A percentile compares a stretch with the other conserved stretches of the same genome.
These are phyloP conservation scores for Chytridium lagenaria DNA, from an alignment of 371 early-diverging fungal species.

Conservation along the genomic window DNA sequence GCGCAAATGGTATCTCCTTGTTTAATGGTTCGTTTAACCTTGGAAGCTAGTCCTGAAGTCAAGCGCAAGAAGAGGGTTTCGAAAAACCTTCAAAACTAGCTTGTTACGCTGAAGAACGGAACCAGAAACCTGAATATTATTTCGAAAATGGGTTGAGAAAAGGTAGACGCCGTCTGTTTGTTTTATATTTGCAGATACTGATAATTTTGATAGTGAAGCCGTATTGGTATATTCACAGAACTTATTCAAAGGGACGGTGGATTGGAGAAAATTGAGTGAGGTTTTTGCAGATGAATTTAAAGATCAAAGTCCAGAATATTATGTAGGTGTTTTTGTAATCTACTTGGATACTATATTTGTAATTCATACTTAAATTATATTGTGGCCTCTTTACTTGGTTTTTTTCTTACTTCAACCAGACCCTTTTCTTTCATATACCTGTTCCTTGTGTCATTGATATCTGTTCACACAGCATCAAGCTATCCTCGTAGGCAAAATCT, in stretches of 20 bases:
- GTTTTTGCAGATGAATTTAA: conserved; percentile 86
- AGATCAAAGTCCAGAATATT: conserved; percentile 80
- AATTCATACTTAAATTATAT: neutral
- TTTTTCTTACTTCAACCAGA: no score
- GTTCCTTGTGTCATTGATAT: no score
- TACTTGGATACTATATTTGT: neutral
- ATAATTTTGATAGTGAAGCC: conserved; percentile 63
- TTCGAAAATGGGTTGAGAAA: conserved; percentile 64
- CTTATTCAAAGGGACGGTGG: conserved; percentile 94
- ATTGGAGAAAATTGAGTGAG: conserved; percentile 72
- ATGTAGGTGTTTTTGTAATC: conserved; percentile 58
- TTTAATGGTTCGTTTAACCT: no score
- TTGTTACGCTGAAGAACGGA: conserved; percentile 7
- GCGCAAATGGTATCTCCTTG: no score
- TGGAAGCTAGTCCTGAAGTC: neutral
- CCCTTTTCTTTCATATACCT: no score
- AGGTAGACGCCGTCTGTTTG: conserved; percentile 25
- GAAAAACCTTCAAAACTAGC: conserved; percentile 15
- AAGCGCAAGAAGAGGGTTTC: neutral
- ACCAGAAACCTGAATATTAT: conserved; percentile 21
- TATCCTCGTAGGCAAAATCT: conserved; percentile 78
- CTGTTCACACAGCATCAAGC: conserved; percentile 65
- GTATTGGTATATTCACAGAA: conserved; percentile 79
- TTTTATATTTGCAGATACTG: neutral
- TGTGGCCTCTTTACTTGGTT: neutral